Base-by-base conservation (phyloP, 2,329 filamentous ascomycete species). In the Hypoxylon sp. region DNA sequence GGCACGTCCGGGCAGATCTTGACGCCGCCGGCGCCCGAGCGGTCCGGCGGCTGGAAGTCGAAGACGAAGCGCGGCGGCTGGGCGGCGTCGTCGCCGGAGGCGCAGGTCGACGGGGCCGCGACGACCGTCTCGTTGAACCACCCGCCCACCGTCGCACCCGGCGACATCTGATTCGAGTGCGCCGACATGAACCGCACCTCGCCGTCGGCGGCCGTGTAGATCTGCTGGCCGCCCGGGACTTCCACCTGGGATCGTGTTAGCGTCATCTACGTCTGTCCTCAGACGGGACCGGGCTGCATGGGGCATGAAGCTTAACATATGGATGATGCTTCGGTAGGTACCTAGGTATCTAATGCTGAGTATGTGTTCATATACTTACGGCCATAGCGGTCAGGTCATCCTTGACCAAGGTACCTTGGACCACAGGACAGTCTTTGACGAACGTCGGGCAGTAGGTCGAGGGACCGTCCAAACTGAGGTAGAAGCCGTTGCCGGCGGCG, bases 211-310 rank as follows among this genome's bases (percentile, higher is more conserved):
- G 73, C 75, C 54, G 89, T 77, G 70, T 84, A 89, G 65, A 88
- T 78, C 55, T 78, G 73, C 66, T 90, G 86, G 21, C 87, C 87
- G 23, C 86, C 86, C 4, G 86, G 85, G 3, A 88, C 86, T 24
- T 78, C 69, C 26, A 84, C 80, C 74, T 77, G 35, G 9, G 4
- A 24, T 9, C 35, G 48, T 21, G 41, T 51, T 21, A 47, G 21
- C 20, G n/a, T 13, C 4, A n/a, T n/a, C n/a, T n/a, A n/a, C n/a
- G n/a, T n/a, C n/a, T n/a, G n/a, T n/a, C n/a, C n/a, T n/a, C n/a
- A n/a, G n/a, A n/a, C n/a, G n/a, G n/a, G n/a, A n/a, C n/a, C n/a
- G n/a, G n/a, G n/a, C n/a, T n/a, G n/a, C n/a, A n/a, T n/a, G n/a
- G n/a, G n/a, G n/a, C n/a, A n/a, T n/a, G n/a, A n/a, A n/a, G n/a